Conservation (phyloP, 2,329 filamentous ascomycete species). For the Beauveria asiatica region DNA sequence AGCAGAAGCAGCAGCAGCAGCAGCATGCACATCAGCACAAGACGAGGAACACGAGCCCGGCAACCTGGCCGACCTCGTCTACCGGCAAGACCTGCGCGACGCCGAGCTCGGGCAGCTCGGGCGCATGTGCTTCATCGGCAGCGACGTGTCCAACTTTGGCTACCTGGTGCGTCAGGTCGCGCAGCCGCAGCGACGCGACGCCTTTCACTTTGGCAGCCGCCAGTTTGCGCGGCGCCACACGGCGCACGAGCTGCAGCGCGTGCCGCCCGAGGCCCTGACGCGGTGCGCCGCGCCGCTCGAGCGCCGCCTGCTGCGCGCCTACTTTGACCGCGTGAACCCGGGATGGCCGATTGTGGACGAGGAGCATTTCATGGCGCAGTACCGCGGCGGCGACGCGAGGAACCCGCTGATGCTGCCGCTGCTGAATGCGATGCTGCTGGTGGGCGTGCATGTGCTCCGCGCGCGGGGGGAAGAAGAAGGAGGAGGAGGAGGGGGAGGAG, state of each 20-base stretch:
- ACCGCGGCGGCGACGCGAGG: conserved; percentile 34
- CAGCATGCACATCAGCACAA: conserved; percentile 8
- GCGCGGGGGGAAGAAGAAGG: conserved; percentile 13
- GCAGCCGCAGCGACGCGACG: conserved; percentile 17
- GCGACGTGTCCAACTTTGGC: conserved; percentile 47
- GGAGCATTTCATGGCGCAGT: conserved; percentile 41
- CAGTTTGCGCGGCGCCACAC: conserved; percentile 28
- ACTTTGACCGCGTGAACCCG: conserved; percentile 41
- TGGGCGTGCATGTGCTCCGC: conserved; percentile 41
- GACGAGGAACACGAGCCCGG: conserved; percentile 34
- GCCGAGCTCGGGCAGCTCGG: conserved; percentile 38
- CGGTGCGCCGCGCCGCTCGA: conserved; percentile 33
- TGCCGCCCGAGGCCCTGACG: conserved; percentile 38
- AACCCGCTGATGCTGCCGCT: conserved; percentile 39
- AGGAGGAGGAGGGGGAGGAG: background rate
- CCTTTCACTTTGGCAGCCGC: conserved; percentile 27
- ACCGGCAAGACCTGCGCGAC: conserved; percentile 35
- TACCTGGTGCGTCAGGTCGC: conserved; percentile 43
- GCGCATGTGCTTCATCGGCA: conserved; percentile 45
- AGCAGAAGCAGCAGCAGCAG: background rate
- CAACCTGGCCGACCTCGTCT: conserved; percentile 41
- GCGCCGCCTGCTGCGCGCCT: conserved; percentile 41
- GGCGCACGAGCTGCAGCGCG: conserved; percentile 25
- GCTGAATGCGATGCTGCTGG: conserved; percentile 41
- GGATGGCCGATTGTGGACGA: conserved; percentile 45